Percentiles rank a stretch among this genome's conserved stretches.
phyloP scores from a whole-genome alignment of 352 stramenopile species.

The Phytophthora parvispora region DNA sequence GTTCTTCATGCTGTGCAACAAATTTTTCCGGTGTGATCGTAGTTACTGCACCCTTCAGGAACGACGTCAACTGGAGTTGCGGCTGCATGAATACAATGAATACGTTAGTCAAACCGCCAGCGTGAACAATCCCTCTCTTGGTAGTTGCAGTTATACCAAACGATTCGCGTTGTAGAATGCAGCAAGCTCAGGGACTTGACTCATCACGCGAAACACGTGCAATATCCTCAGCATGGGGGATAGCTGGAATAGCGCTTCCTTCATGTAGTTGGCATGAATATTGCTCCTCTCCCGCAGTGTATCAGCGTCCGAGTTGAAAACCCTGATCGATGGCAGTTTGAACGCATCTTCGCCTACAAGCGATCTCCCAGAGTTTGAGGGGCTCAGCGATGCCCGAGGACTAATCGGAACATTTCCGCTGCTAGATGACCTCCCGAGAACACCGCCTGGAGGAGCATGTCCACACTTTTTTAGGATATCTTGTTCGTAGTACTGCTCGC shows the following conservation, averaged over 20 bases:
- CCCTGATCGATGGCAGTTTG: conserved; percentile 74
- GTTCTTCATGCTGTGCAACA: conserved; percentile 77
- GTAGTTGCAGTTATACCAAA: conserved; percentile 53
- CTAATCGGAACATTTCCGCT: conserved; percentile 27
- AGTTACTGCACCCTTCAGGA: conserved; percentile 73
- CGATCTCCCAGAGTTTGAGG: conserved; percentile 26
- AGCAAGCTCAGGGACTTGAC: conserved; percentile 75
- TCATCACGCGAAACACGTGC: conserved; percentile 81
- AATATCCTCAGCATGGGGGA: conserved; percentile 80
- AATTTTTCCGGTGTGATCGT: conserved; percentile 84
- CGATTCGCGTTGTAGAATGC: conserved; percentile 86
- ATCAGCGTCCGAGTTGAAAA: conserved; percentile 77
- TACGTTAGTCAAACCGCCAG: background rate
- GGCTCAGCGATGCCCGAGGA: conserved; percentile 31
- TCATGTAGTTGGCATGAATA: conserved; percentile 81
- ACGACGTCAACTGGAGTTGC: conserved; percentile 80
- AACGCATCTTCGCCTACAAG: conserved; percentile 37
- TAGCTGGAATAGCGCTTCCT: conserved; percentile 62
- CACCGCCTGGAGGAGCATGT: conserved; percentile 16
- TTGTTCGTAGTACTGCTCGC: conserved; percentile 80
- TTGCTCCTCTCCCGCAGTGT: conserved; percentile 64
- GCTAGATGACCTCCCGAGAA: conserved; percentile 18
- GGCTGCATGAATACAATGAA: conserved; percentile 43
- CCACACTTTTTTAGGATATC: conserved; percentile 83
- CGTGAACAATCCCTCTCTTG: too few relatives aligned